phyloP scores from a whole-genome alignment of 306 rosid species.

The Quercus bicolor region DNA sequence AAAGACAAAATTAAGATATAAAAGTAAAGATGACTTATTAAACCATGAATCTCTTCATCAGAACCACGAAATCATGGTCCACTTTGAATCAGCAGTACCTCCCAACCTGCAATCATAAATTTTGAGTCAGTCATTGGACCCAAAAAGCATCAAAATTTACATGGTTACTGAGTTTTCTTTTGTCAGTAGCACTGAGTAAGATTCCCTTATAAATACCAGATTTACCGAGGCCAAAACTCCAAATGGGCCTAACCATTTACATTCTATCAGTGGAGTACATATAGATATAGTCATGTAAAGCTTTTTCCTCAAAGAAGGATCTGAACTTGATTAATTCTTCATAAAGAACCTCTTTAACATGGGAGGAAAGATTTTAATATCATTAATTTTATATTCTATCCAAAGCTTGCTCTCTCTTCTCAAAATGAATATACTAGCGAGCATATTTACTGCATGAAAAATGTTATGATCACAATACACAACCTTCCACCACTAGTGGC shows the following conservation, averaged over 20 bases:
- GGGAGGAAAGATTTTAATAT: background rate
- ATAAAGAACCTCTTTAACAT: background rate
- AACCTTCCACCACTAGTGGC: too few relatives aligned
- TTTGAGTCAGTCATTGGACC: background rate
- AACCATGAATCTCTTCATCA: too few relatives aligned
- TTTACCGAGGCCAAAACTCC: background rate
- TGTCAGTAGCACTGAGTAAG: background rate
- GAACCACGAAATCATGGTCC: too few relatives aligned
- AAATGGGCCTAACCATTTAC: background rate
- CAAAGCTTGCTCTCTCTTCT: background rate
- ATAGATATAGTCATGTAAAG: background rate
- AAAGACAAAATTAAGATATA: too few relatives aligned
- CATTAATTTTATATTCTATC: background rate
- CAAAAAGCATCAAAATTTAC: background rate
- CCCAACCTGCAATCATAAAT: background rate
- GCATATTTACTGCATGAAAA: background rate
- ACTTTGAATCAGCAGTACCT: too few relatives aligned
- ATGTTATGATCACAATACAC: too few relatives aligned
- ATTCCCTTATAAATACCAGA: background rate
- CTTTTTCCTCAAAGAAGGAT: background rate
- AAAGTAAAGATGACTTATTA: too few relatives aligned
- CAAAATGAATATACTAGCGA: background rate
- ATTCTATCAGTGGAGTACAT: background rate
- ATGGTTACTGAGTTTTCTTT: background rate
- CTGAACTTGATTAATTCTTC: too few relatives aligned